phyloP scores from a whole-genome alignment of 2,329 filamentous ascomycete species.

The Daldinia sp. region DNA sequence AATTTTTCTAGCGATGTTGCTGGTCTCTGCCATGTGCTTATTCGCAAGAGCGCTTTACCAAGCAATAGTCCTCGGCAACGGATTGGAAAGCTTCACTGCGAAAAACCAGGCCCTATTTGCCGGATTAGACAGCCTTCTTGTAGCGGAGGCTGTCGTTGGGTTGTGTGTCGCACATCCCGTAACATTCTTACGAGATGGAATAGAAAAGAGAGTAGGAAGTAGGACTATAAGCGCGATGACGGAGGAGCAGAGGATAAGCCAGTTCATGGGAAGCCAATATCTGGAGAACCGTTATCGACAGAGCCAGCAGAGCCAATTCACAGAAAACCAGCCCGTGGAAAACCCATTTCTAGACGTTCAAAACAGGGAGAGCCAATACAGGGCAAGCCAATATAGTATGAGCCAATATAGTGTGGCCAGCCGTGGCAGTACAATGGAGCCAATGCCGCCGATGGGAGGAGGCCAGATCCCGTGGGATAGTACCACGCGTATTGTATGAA shows the following conservation, averaged over 20 bases:
- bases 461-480: slow-evolving; percentile 15
- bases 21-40: slow-evolving; percentile 39
- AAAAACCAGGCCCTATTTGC: slow-evolving; percentile 43
- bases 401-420: slow-evolving; percentile 1
- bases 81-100: slow-evolving; percentile 40
- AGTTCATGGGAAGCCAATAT: slow-evolving; percentile 3
- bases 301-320: background rate
- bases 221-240: slow-evolving; percentile 6
- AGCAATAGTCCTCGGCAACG: slow-evolving; percentile 39
- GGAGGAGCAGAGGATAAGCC: slow-evolving; percentile 13
- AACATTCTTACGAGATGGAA: slow-evolving; percentile 32
- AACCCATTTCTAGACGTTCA: background rate
- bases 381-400: background rate
- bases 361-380: background rate
- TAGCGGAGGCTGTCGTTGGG: slow-evolving; percentile 43
- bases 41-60: slow-evolving; percentile 43
- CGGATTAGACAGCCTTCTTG: slow-evolving; percentile 44
- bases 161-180: slow-evolving; percentile 45
- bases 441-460: background rate
- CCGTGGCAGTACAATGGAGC: background rate
- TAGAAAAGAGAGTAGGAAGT: slow-evolving; percentile 29
- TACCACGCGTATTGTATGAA: slow-evolving; percentile 20
- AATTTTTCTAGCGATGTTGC: slow-evolving; percentile 40
- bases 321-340: background rate
- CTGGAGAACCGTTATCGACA: background rate